Evolutionary conservation across 495 filamentous ascomycete genomes (phyloP).

Genomic region (Talaromyces proteolyticus): DNA sequence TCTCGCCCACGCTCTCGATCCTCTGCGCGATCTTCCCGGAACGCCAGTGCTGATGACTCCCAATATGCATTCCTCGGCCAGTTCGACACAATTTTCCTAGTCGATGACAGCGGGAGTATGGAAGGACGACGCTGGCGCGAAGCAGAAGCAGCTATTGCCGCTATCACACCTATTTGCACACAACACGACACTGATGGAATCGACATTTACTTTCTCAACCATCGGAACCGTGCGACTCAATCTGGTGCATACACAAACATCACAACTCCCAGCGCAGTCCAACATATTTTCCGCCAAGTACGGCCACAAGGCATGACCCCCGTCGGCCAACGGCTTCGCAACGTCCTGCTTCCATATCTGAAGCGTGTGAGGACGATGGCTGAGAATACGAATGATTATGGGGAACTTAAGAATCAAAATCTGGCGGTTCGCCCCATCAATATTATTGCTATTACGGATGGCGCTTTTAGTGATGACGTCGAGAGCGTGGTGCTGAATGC

Average conservation of each 20-base stretch:
- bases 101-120: constrained; percentile 93
- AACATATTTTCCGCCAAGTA: constrained; percentile 61
- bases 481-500: constrained; percentile 62
- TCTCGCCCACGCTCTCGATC: no score
- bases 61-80: constrained; percentile 74
- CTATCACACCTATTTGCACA: constrained; percentile 83
- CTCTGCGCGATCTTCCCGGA: not conserved
- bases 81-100: constrained; percentile 90
- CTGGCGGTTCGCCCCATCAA: constrained; percentile 71
- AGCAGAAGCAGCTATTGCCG: constrained; percentile 61
- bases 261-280: constrained; percentile 42
- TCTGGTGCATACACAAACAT: constrained; percentile 53
- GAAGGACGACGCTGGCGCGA: constrained; percentile 71
- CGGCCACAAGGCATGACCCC: constrained; percentile 63
- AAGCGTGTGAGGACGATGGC: constrained; percentile 31
- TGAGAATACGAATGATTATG: constrained; percentile 33
- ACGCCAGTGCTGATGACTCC: constrained; percentile 16
- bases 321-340: constrained; percentile 65
- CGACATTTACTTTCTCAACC: constrained; percentile 91
- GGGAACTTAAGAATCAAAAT: constrained; percentile 2
- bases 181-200: constrained; percentile 83
- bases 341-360: constrained; percentile 72
- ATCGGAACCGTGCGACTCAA: constrained; percentile 19
- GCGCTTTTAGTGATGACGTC: constrained; percentile 75
- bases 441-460: constrained; percentile 92